phyloP scores from a whole-genome alignment of 2,329 filamentous ascomycete genomes.

The Mycosphaerelloides madeirae region DNA sequence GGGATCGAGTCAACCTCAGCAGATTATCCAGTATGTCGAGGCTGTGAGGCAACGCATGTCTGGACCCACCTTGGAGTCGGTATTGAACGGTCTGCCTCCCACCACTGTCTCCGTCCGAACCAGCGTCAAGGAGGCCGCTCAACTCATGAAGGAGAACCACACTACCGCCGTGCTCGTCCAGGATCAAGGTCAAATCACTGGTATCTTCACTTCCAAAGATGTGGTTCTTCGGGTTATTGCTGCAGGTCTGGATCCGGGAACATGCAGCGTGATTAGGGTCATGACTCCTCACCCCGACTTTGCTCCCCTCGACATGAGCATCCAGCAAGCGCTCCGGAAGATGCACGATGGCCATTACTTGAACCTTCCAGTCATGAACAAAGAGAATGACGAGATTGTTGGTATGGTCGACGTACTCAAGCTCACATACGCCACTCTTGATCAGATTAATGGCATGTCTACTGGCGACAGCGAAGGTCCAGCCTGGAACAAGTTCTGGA shows the following conservation, averaged over 20 bases:
- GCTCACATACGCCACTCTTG: slow-evolving; percentile 93
- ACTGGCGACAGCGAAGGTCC: slow-evolving; percentile 86
- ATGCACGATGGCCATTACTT: slow-evolving; percentile 99
- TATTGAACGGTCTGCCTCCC: slow-evolving; percentile 84
- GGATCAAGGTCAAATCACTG: slow-evolving; percentile 94
- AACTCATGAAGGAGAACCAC: slow-evolving; percentile 97
- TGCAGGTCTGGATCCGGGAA: slow-evolving; percentile 86
- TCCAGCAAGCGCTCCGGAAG: slow-evolving; percentile 94
- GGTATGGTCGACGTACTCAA: slow-evolving; percentile 99
- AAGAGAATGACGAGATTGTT: slow-evolving; percentile 86
- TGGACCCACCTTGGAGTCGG: slow-evolving; percentile 89
- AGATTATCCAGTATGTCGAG: slow-evolving; percentile 98
- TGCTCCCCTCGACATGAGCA: slow-evolving; percentile 97
- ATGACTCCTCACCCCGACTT: slow-evolving; percentile 99
- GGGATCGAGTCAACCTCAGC: slow-evolving; percentile 90
- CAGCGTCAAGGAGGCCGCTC: slow-evolving; percentile 90
- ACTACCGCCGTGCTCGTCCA: slow-evolving; percentile 95
- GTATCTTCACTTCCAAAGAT: slow-evolving; percentile 99
- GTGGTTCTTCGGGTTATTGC: slow-evolving; percentile 97
- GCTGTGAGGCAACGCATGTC: slow-evolving; percentile 95
- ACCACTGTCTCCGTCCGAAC: slow-evolving; percentile 94
- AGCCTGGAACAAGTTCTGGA: slow-evolving; percentile 99
- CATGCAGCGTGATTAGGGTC: slow-evolving; percentile 94
- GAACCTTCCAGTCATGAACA: slow-evolving; percentile 96
- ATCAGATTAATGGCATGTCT: slow-evolving; percentile 90